Evolutionary conservation across 345 rosid species (phyloP).

Genomic region (Erysimum cheiranthoides): DNA sequence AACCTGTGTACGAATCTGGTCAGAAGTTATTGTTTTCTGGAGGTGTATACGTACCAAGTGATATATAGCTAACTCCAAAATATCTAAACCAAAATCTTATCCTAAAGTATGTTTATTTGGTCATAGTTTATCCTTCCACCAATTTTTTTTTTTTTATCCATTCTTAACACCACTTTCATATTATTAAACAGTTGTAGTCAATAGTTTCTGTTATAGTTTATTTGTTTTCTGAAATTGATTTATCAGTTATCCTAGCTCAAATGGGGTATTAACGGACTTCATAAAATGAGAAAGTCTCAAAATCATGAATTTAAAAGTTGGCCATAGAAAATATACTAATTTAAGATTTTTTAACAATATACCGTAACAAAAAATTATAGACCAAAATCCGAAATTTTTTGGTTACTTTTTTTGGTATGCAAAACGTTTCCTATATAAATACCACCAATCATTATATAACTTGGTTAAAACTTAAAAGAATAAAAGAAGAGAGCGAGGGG

Average conservation of each 20-base stretch:
- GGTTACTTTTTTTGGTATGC: neutral
- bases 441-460: neutral
- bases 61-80: constrained; percentile 8
- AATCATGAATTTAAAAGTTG: neutral
- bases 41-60: neutral
- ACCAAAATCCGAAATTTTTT: neutral
- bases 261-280: neutral
- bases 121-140: neutral
- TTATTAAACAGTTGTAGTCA: neutral
- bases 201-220: neutral
- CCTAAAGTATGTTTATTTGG: neutral
- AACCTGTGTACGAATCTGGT: neutral
- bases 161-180: neutral
- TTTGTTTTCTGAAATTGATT: neutral
- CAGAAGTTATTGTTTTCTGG: constrained; percentile 12
- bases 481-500: neutral
- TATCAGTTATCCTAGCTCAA: neutral
- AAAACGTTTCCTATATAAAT: neutral
- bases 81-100: constrained; percentile 11
- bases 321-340: neutral
- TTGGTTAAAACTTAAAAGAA: no score
- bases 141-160: no score
- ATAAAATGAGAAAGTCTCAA: neutral
- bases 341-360: neutral
- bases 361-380: neutral